These are phyloP conservation scores for Fistulina hepatica DNA, from an alignment of 1,284 basidiomycete genomes.

Conservation along the genomic window DNA sequence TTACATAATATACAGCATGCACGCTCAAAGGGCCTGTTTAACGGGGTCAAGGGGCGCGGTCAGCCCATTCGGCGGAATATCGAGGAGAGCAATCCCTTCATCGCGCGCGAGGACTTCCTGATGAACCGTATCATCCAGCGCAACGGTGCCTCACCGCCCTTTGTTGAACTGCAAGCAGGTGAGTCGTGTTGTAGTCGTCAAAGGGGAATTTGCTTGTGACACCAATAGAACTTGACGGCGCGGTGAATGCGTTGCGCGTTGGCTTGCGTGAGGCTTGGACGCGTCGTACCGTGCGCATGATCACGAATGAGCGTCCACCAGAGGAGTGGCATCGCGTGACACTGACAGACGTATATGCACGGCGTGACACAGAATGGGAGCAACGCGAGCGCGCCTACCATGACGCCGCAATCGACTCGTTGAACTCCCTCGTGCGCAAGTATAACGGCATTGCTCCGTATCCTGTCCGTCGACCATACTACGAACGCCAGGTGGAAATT, in stretches of 20 bases:
- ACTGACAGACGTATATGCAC: slow-evolving; percentile 29
- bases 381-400: slow-evolving; percentile 61
- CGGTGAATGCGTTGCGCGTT: slow-evolving; percentile 52
- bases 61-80: slow-evolving; percentile 49
- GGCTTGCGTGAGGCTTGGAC: slow-evolving; percentile 58
- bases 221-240: slow-evolving; percentile 28
- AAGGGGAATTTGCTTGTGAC: slow-evolving; percentile 1
- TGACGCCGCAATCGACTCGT: slow-evolving; percentile 52
- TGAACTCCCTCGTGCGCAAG: slow-evolving; percentile 66
- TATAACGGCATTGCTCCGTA: slow-evolving; percentile 77
- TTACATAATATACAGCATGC: slow-evolving; percentile 38
- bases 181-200: slow-evolving; percentile 14
- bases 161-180: slow-evolving; percentile 81
- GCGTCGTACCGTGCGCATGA: slow-evolving; percentile 49
- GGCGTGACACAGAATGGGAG: slow-evolving; percentile 71
- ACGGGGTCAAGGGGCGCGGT: slow-evolving; percentile 64
- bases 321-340: slow-evolving; percentile 35
- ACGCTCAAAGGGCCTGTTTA: slow-evolving; percentile 58
- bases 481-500: slow-evolving; percentile 48
- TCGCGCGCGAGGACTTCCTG: slow-evolving; percentile 67
- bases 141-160: slow-evolving; percentile 81
- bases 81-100: slow-evolving; percentile 75
- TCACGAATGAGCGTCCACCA: slow-evolving; percentile 38
- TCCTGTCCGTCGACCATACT: slow-evolving; percentile 52
- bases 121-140: slow-evolving; percentile 85